Percentiles rank a stretch among this genome's conserved stretches.
Conservation (phyloP, 2,329 filamentous ascomycete species). For the Aspergillus sp. region DNA sequence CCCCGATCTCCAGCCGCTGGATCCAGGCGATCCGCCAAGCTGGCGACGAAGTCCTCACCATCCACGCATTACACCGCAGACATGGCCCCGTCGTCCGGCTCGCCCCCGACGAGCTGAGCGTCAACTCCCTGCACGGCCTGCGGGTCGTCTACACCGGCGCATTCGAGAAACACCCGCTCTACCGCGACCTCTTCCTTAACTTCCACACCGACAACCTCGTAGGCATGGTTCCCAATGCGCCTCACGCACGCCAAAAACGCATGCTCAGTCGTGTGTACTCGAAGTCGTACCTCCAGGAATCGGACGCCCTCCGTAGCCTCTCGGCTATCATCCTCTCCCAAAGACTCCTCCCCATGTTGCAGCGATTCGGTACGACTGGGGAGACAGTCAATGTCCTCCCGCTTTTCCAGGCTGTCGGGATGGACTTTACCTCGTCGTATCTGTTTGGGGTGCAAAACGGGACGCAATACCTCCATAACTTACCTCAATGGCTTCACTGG, state of each 20-base stretch:
- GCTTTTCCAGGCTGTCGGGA: conserved; percentile 63
- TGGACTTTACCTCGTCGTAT: conserved; percentile 71
- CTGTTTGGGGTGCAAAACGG: conserved; percentile 62
- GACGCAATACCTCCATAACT: conserved; percentile 58
- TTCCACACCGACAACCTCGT: conserved; percentile 66
- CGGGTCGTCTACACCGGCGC: conserved; percentile 65
- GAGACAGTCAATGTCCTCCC: conserved; percentile 53
- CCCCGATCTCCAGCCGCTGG: conserved; percentile 61
- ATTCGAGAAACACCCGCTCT: conserved; percentile 69
- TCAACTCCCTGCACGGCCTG: conserved; percentile 60
- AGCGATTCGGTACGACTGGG: conserved; percentile 16
- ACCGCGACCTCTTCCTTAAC: conserved; percentile 63
- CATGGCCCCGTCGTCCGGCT: conserved; percentile 61
- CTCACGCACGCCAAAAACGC: conserved; percentile 67
- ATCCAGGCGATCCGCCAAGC: conserved; percentile 59
- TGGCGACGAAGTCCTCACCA: conserved; percentile 56
- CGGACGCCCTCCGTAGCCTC: conserved; percentile 54
- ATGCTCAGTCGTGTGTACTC: conserved; percentile 75
- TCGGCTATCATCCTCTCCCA: conserved; percentile 55
- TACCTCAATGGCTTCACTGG: conserved; percentile 57
- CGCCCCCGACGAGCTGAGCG: conserved; percentile 63
- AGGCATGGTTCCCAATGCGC: conserved; percentile 56
- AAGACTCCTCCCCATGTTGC: conserved; percentile 57
- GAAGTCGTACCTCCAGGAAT: conserved; percentile 66
- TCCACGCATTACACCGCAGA: conserved; percentile 55